Conservation (phyloP, 2,329 filamentous ascomycete genomes). For the Dactylellina cionopaga region DNA sequence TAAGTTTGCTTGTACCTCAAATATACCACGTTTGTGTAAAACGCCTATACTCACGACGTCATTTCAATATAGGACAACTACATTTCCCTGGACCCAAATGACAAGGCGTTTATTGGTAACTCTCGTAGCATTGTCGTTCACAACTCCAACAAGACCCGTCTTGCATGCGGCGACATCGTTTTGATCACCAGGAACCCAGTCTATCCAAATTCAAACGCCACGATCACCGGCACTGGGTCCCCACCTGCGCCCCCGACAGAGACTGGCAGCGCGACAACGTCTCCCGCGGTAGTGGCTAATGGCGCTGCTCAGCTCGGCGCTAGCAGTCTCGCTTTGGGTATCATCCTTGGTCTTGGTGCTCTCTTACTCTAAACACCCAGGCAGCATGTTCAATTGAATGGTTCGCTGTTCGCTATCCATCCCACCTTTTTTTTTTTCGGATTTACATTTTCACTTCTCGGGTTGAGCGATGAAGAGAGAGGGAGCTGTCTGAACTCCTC, state of each 20-base stretch:
- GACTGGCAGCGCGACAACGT: not conserved
- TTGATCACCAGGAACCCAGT: constrained; percentile 54
- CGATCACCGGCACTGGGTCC: too few species aligned
- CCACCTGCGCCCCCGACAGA: constrained; percentile 4
- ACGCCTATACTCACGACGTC: not conserved
- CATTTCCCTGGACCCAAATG: constrained; percentile 66
- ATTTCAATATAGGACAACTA: constrained; percentile 64
- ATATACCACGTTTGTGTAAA: not conserved
- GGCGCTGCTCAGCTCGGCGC: constrained; percentile 11
- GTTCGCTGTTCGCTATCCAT: too few species aligned
- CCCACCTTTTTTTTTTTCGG: too few species aligned
- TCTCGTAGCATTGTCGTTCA: constrained; percentile 71
- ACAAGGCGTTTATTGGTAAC: constrained; percentile 72
- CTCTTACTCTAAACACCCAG: constrained; percentile 27
- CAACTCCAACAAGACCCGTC: constrained; percentile 67
- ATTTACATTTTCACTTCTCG: too few species aligned
- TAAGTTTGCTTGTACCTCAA: constrained; percentile 16
- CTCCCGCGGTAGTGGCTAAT: constrained; percentile 16
- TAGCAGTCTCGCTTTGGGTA: constrained; percentile 19
- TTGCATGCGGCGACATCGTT: constrained; percentile 73
- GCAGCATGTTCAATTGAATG: not conserved
- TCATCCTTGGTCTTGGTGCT: constrained; percentile 13
- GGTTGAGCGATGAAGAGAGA: too few species aligned
- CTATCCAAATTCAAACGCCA: too few species aligned
- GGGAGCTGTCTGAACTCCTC: too few species aligned